Base-by-base conservation (phyloP, 2,329 filamentous ascomycete species). In the Corinectria fuckeliana region DNA sequence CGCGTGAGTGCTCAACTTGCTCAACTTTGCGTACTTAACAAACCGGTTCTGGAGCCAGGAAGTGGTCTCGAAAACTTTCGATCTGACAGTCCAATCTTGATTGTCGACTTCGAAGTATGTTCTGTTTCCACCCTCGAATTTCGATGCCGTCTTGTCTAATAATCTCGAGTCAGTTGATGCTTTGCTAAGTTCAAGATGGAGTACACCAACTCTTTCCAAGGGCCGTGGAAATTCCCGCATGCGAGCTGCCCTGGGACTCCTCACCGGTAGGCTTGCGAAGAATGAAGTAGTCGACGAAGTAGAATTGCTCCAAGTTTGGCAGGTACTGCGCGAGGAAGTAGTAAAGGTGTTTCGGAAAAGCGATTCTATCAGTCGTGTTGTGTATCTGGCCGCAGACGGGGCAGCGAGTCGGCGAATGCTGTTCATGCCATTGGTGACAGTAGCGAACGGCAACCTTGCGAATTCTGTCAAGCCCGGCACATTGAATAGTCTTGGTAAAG, bases 241-340 rank as follows among this genome's bases (percentile, higher is more conserved):
- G 32, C 4, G 16, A 3, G 34, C 38, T 3, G 13, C 23, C 28
- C 28, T 50, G 25, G 18, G n/a, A 5, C n/a, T 45, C 26, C 6
- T 42, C 10, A 25, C 28, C 59, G 1, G 23, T 16, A 3, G 47
- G 14, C 47, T 73, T 74, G 6, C 74, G 74, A 9, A 78, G 60
- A 3, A 79, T 75, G 5, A 79, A 69, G 50, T 78, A 80, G 61
- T 82, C 80, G 20, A 82, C 68, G 44, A 82, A 77, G 58, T 78
- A 81, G 41, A 82, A 79, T 1, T 75, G 70, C 56, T 80, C 74
- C 5, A 82, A 69, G 13, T 76, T 78, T 1, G 76, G 76, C 13
- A 78, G 67, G 60, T 78, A 75, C 9, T 78, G 69, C 2, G 77
- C 74, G 6, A 80, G 69, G 28, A 82, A 80, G 48, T 80, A 77